phyloP scores from a whole-genome alignment of 352 stramenopile genomes.

The Phytophthora colocasiae region DNA sequence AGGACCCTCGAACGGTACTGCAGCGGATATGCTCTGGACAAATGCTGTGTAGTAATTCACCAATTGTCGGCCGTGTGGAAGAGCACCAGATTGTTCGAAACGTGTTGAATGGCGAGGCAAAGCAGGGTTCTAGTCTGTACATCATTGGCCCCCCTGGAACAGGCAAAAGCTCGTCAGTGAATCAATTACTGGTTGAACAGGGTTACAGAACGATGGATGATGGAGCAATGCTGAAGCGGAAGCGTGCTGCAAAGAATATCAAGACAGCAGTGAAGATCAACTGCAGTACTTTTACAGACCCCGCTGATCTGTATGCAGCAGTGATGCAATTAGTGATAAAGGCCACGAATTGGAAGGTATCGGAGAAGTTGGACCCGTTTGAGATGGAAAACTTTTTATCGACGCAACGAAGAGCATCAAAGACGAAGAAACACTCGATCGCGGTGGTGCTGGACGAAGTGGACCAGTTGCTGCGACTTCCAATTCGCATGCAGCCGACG shows the following conservation, averaged over 20 bases:
- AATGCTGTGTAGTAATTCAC: constrained; percentile 11
- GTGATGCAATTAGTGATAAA: constrained; percentile 38
- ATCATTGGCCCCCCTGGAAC: constrained; percentile 73
- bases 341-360: constrained; percentile 31
- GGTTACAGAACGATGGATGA: constrained; percentile 28
- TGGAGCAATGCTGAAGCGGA: constrained; percentile 6
- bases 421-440: constrained; percentile 9
- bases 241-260: constrained; percentile 6
- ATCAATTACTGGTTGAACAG: constrained; percentile 42
- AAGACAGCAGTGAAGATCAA: constrained; percentile 59
- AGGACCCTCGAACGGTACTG: constrained; percentile 32
- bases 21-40: constrained; percentile 41
- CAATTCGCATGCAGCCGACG: constrained; percentile 40
- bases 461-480: constrained; percentile 65
- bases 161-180: constrained; percentile 72
- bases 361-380: constrained; percentile 49
- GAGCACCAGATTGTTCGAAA: constrained; percentile 50
- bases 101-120: constrained; percentile 28
- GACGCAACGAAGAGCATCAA: background rate
- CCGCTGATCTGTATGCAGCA: constrained; percentile 48
- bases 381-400: constrained; percentile 59
- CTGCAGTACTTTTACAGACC: constrained; percentile 70
- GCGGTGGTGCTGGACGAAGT: constrained; percentile 75
- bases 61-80: constrained; percentile 50
- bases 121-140: constrained; percentile 50